Conservation (phyloP, 257 asterid genomes). For the Solanum tarijense region DNA sequence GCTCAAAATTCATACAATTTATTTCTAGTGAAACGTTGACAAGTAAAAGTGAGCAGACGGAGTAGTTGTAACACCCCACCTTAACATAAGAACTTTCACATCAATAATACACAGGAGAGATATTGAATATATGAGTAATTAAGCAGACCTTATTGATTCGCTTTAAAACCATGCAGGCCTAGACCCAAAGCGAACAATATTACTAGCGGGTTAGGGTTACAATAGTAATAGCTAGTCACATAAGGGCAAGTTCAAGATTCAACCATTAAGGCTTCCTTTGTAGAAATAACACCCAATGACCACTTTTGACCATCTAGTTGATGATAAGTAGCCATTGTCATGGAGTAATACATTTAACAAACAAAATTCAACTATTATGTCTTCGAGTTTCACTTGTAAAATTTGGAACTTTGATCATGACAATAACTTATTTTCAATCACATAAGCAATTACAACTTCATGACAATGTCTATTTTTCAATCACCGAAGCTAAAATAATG, state of each 20-base stretch:
- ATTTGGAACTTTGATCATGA: not conserved
- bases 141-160: not conserved
- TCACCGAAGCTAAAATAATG: not conserved
- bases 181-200: not conserved
- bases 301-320: not conserved
- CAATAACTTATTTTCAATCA: not conserved
- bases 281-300: not conserved
- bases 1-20: not conserved
- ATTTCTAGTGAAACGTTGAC: rapidly evolving
- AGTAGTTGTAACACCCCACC: not conserved
- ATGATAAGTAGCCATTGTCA: not conserved
- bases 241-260: not conserved
- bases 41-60: not conserved
- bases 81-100: too few relatives aligned
- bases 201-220: too few relatives aligned
- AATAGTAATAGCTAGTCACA: not conserved
- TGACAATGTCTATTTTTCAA: not conserved
- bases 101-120: rapidly evolving
- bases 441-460: not conserved
- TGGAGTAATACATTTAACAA: not conserved
- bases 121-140: too few relatives aligned
- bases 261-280: not conserved
- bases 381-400: not conserved
- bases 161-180: rapidly evolving
- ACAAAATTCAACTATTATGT: not conserved